Base-by-base conservation (phyloP, 331 rosid species). In the Telfairia occidentalis region DNA sequence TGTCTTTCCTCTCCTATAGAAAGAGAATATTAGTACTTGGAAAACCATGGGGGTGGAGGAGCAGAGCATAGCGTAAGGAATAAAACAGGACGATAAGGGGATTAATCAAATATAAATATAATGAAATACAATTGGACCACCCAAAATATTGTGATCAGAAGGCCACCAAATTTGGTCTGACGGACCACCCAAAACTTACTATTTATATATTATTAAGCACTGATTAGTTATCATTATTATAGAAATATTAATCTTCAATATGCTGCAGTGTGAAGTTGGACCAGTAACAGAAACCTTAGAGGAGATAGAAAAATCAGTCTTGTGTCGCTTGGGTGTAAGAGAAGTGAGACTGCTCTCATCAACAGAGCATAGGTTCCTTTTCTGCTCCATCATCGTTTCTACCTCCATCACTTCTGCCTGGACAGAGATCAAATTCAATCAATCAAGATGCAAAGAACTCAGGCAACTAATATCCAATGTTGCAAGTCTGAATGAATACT, bases 1-100 rank as follows among this genome's bases (percentile, higher is more conserved):
- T 94, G 85, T 94, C 98, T 86, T 94, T 94, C 73, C 92, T 88
- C 80, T 94, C 97, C 98, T 94, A 61, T 66, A 45, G 74, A 69
- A 69, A 69, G 37, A 45, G 55, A 65, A 37, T 42, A 24, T 69
- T 15, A 69, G 38, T 5, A 43, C 23, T 43, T 43, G 35, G 55
- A 24, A 42, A 26, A 38, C 72, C 45, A 32, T 32, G 45, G 70
- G 70, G 26, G 21, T 53, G 19, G 24, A 38, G 16, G 19, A 52
- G 34, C 30, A 3, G 21, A 10, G 52, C 73, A 65, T 10, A 65
- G 21, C 23, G 5, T 40, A 9, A 43, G 45, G 57, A 69, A 43
- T 57, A 69, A 66, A 66, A 66, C 73, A 66, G 53, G 73, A 11
- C 53, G 34, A 19, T 10, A 40, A 21, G 10, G 12, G 53, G 24